Evolutionary conservation across 2,329 filamentous ascomycete genomes (phyloP).

Genomic region (Fonsecaea nubica): DNA sequence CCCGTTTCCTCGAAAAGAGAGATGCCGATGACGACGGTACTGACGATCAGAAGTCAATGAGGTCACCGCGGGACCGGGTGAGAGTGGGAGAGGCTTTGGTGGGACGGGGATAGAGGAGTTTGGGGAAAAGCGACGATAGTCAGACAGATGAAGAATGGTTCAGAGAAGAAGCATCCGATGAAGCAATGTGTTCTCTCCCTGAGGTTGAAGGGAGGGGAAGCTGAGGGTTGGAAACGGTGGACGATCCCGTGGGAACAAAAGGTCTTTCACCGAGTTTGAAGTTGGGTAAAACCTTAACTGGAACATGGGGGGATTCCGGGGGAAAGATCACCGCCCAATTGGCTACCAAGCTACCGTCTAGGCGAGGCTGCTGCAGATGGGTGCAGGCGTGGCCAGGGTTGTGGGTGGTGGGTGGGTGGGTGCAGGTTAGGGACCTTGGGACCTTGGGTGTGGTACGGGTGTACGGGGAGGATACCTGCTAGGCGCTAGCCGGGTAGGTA

Average conservation of each 20-base stretch:
- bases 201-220: constrained; percentile 9
- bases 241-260: constrained; percentile 14
- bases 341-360: constrained; percentile 15
- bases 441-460: not conserved
- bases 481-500: not conserved
- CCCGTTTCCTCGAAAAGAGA: constrained; percentile 2
- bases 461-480: not conserved
- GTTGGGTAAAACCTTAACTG: constrained; percentile 13
- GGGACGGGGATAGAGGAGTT: not conserved
- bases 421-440: not conserved
- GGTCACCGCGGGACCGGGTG: not conserved
- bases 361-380: constrained; percentile 6
- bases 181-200: not conserved
- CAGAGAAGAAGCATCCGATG: constrained; percentile 3
- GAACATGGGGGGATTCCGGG: constrained; percentile 12
- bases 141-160: not conserved
- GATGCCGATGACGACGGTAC: not conserved
- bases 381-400: constrained; percentile 11
- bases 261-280: constrained; percentile 18
- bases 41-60: not conserved
- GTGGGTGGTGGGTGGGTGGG: not conserved
- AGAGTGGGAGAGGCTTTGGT: constrained; percentile 4
- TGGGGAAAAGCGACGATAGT: not conserved
- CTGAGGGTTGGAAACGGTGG: constrained; percentile 20
- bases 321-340: constrained; percentile 13